phyloP scores from a whole-genome alignment of 2,329 filamentous ascomycete genomes.

The Fusarium domesticum region DNA sequence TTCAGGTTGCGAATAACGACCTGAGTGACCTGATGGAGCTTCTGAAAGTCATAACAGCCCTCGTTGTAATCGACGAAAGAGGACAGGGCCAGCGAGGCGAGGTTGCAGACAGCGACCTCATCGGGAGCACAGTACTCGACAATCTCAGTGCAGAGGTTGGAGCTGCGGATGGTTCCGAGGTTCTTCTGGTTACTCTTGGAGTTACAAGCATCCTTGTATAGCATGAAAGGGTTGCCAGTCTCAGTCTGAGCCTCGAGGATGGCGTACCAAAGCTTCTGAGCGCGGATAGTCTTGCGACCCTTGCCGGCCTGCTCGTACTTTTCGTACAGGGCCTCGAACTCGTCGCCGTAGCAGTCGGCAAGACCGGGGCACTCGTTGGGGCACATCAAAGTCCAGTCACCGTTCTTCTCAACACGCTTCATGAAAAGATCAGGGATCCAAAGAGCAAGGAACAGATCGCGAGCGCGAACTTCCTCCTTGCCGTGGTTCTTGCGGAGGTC shows the following conservation, averaged over 20 bases:
- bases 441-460: slow-evolving; percentile 94
- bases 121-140: slow-evolving; percentile 96
- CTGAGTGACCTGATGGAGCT: slow-evolving; percentile 90
- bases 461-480: slow-evolving; percentile 95
- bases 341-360: slow-evolving; percentile 94
- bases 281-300: slow-evolving; percentile 88
- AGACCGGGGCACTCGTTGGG: slow-evolving; percentile 94
- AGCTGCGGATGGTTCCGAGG: slow-evolving; percentile 95
- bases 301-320: slow-evolving; percentile 85
- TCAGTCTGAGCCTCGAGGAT: slow-evolving; percentile 98
- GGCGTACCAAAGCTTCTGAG: slow-evolving; percentile 99
- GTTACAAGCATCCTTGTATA: slow-evolving; percentile 99
- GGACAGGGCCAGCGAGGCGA: slow-evolving; percentile 90
- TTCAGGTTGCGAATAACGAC: slow-evolving; percentile 94
- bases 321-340: slow-evolving; percentile 93
- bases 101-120: slow-evolving; percentile 97
- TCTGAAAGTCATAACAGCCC: slow-evolving; percentile 90
- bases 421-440: slow-evolving; percentile 99
- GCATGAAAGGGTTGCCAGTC: slow-evolving; percentile 98
- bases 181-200: slow-evolving; percentile 99
- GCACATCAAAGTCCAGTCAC: slow-evolving; percentile 96
- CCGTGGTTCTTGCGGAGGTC: slow-evolving; percentile 99
- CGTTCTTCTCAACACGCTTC: slow-evolving; percentile 98
- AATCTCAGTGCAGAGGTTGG: slow-evolving; percentile 98
- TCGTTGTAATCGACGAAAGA: slow-evolving; percentile 84